Base-by-base conservation (phyloP, 176 grass and related monocot genomes). In the Triticum timopheevii region DNA sequence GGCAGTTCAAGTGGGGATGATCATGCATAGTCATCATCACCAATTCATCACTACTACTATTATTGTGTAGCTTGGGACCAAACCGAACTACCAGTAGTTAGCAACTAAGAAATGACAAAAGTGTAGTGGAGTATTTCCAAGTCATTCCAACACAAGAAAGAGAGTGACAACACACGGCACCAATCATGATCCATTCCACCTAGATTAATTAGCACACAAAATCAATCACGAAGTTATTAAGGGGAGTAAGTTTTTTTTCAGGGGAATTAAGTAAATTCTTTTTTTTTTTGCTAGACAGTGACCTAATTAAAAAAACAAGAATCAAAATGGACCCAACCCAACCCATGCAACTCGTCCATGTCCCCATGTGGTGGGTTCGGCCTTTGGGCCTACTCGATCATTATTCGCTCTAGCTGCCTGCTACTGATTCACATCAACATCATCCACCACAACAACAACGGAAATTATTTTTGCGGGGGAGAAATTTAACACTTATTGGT, bases 241-340 rank as follows among this genome's bases (percentile, higher is more conserved):
- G 7, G 1, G 12, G 45, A 74, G 40, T 74, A 50, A 22, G 54
- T 19, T 54, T 7, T 54, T 56, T 58, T 20, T 8, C 19, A 20
- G 17, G 52, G 52, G 52, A 58, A 58, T 58, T 58, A 20, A 58
- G 52, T 7, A 20, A 58, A 58, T 7, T 20, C 7, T 15, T 52
- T 52, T 12, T 27, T n/a, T 75, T 45, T 74, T 52, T 76, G 42
- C 28, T 76, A 76, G 45, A 50, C 24, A 76, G 24, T 54, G 72
- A 50, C 42, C 42, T 75, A 9, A 75, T 75, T 49, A 73, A 45
- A 28, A 72, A 69, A 75, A 56, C 47, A 75, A 75, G 42, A 50
- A 75, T 75, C 72, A 75, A 75, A 54, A 30, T 76, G 73, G 73
- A 76, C 73, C 73, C 73, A 76, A 76, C 73, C 24, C 73, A 76